Conservation (phyloP, 2,329 filamentous ascomycete species). For the Chrysoporthe puriensis region DNA sequence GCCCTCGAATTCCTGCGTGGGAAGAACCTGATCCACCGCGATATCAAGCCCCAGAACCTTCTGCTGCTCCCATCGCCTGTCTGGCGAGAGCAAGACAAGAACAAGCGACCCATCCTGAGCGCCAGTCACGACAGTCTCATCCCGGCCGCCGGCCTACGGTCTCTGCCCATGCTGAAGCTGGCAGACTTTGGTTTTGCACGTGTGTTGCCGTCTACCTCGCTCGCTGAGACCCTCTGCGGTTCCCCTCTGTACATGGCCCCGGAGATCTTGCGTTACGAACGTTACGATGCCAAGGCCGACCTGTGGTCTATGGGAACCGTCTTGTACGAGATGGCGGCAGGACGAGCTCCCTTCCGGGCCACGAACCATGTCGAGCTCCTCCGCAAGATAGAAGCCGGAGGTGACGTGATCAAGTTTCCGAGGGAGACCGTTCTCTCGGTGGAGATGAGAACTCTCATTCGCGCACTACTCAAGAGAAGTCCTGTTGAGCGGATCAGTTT, state of each 20-base stretch:
- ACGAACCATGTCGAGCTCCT: slow-evolving; percentile 93
- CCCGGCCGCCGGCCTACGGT: slow-evolving; percentile 78
- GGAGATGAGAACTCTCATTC: slow-evolving; percentile 80
- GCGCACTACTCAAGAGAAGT: slow-evolving; percentile 79
- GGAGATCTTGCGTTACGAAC: slow-evolving; percentile 95
- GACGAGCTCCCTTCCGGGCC: slow-evolving; percentile 87
- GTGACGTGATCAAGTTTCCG: slow-evolving; percentile 84
- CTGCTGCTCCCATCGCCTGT: slow-evolving; percentile 81
- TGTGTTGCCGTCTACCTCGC: slow-evolving; percentile 83
- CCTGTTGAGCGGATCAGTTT: slow-evolving; percentile 86
- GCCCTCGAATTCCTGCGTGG: slow-evolving; percentile 86
- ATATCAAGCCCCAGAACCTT: slow-evolving; percentile 97
- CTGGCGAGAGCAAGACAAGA: slow-evolving; percentile 65
- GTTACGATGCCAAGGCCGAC: slow-evolving; percentile 96
- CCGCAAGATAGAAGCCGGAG: slow-evolving; percentile 85
- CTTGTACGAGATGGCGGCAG: slow-evolving; percentile 91
- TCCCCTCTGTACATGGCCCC: slow-evolving; percentile 98
- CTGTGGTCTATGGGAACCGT: slow-evolving; percentile 98
- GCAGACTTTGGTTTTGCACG: slow-evolving; percentile 99
- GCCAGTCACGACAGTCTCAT: slow-evolving; percentile 80
- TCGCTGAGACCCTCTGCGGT: slow-evolving; percentile 95
- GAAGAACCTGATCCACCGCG: slow-evolving; percentile 89
- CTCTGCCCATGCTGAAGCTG: slow-evolving; percentile 93
- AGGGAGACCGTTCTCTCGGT: slow-evolving; percentile 71
- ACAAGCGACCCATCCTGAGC: slow-evolving; percentile 71